Conservation (phyloP, 768 basidiomycete species). For the Naganishia randhawae region DNA sequence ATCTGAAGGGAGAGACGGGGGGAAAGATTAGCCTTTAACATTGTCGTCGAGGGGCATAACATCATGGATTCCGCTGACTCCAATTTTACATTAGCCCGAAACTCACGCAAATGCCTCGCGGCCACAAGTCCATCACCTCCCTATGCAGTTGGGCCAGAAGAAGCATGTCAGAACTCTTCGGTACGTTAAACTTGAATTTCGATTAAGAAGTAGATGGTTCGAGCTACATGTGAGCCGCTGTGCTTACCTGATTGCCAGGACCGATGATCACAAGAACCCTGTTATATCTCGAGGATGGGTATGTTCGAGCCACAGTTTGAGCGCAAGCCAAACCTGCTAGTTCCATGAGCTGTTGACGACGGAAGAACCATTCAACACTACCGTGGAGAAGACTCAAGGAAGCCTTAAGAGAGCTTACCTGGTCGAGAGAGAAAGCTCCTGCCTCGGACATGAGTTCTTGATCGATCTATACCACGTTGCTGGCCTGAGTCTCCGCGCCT, state of each 20-base stretch:
- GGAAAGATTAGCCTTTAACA: neutral
- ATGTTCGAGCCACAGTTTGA: conserved; percentile 75
- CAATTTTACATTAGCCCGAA: neutral
- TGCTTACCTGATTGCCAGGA: conserved; percentile 80
- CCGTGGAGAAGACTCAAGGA: neutral
- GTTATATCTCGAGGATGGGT: conserved; percentile 63
- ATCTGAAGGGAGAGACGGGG: conserved; percentile 58
- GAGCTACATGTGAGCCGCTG: neutral
- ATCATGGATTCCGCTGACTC: neutral
- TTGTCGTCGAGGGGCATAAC: neutral
- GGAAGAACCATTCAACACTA: neutral
- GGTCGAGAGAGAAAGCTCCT: conserved; percentile 91
- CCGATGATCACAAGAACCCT: conserved; percentile 93
- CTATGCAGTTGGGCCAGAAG: conserved; percentile 24
- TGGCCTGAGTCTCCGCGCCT: neutral
- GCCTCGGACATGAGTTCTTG: conserved; percentile 82
- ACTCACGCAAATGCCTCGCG: conserved; percentile 81
- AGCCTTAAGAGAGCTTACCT: conserved; percentile 56
- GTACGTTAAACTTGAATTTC: no score
- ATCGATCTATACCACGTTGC: conserved; percentile 65
- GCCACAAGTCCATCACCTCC: conserved; percentile 96
- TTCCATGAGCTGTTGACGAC: conserved; percentile 73
- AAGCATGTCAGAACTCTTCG: neutral
- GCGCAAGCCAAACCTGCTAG: conserved; percentile 92
- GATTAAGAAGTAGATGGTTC: neutral